Evolutionary conservation across 345 rosid genomes (phyloP).

Genomic region (Lenwebbia sp.): DNA sequence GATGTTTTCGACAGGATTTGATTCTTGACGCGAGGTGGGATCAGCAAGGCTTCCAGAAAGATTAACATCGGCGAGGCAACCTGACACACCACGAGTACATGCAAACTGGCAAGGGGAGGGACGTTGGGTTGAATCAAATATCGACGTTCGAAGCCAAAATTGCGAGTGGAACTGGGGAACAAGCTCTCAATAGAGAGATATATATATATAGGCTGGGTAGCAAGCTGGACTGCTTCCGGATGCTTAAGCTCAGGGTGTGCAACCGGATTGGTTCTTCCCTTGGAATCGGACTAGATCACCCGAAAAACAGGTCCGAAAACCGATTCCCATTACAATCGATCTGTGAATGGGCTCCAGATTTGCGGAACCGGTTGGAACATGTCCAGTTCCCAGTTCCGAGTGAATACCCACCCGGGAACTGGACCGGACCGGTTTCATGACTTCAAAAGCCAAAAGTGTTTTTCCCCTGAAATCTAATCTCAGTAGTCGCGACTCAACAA

Average conservation of each 20-base stretch:
- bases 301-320: no score
- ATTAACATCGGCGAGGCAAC: conserved; percentile 4
- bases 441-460: no score
- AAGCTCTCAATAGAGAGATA: neutral
- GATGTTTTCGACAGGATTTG: conserved; percentile 38
- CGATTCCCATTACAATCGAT: no score
- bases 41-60: conserved; percentile 12
- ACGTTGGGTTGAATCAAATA: conserved; percentile 4
- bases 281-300: no score
- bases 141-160: conserved; percentile 5
- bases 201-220: neutral
- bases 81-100: conserved; percentile 6
- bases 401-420: no score
- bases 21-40: conserved; percentile 32
- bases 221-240: conserved; percentile 1
- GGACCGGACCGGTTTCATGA: no score
- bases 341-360: no score
- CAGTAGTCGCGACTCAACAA: no score
- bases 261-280: no score
- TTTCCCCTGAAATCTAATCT: no score
- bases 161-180: conserved; percentile 2
- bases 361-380: no score
- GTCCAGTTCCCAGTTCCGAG: no score
- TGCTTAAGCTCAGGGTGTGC: neutral
- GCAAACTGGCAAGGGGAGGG: conserved; percentile 4